Conservation (phyloP, 805 yeast genomes). For the Ogataea parapolymorpha region DNA sequence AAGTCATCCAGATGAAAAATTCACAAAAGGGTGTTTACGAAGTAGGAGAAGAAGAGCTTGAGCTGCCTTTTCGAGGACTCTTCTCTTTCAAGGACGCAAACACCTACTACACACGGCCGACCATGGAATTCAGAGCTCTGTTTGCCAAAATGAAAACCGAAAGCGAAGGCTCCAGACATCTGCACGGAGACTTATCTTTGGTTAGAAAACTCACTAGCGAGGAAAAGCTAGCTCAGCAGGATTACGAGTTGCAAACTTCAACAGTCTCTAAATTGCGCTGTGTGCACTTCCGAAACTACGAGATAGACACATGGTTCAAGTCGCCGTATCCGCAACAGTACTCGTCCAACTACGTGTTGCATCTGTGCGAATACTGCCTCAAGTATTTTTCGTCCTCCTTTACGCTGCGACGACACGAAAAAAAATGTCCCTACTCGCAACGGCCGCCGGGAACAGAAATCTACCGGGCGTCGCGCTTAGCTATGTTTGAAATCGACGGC, state of each 20-base stretch:
- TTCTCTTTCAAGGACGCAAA: conserved; percentile 55
- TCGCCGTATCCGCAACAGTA: conserved; percentile 92
- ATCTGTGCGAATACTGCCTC: conserved; percentile 81
- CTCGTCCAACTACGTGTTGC: conserved; percentile 56
- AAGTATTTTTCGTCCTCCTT: conserved; percentile 72
- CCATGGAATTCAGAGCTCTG: conserved; percentile 22
- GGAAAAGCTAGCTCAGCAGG: conserved; percentile 25
- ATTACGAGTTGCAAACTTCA: conserved; percentile 24
- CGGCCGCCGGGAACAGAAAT: conserved; percentile 93
- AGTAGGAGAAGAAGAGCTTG: conserved; percentile 40
- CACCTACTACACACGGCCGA: conserved; percentile 62
- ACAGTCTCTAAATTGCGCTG: conserved; percentile 47
- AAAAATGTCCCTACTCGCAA: conserved; percentile 61
- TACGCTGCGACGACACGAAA: conserved; percentile 63
- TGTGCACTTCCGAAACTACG: conserved; percentile 67
- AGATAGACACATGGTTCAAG: conserved; percentile 87
- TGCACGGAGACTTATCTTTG: conserved; percentile 34
- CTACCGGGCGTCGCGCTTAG: conserved; percentile 66
- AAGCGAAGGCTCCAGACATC: conserved; percentile 38
- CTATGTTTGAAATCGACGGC: conserved; percentile 93
- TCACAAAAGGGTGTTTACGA: conserved; percentile 14
- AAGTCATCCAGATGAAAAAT: conserved; percentile 6
- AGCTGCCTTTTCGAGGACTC: conserved; percentile 67
- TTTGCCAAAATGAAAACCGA: conserved; percentile 42
- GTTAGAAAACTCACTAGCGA: conserved; percentile 19